Evolutionary conservation across 768 basidiomycete genomes (phyloP).

Genomic region (Amanita rubescens): DNA sequence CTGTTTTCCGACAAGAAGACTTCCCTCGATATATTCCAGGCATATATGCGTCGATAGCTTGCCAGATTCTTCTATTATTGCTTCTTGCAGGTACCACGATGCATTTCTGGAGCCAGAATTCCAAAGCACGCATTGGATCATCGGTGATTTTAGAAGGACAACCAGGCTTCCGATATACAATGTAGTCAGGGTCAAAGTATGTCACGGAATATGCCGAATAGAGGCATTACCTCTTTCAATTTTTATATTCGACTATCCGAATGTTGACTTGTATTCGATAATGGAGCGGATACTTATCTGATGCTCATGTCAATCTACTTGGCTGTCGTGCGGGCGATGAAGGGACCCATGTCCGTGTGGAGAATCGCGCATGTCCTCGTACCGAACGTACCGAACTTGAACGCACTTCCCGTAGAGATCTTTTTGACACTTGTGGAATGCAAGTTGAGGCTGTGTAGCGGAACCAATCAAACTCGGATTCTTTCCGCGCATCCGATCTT

Average conservation of each 20-base stretch:
- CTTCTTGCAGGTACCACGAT: slow-evolving; percentile 33
- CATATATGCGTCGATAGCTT: slow-evolving; percentile 37
- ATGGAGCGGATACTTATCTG: background rate
- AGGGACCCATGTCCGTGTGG: background rate
- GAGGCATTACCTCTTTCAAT: background rate
- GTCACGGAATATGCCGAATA: background rate
- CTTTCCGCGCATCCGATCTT: background rate
- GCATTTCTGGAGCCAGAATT: slow-evolving; percentile 31
- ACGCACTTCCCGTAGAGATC: background rate
- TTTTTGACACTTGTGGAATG: background rate
- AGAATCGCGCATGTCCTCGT: background rate
- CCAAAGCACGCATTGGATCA: slow-evolving; percentile 18
- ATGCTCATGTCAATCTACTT: background rate
- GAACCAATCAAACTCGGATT: background rate
- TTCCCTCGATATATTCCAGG: slow-evolving; percentile 40
- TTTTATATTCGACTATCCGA: too few species aligned
- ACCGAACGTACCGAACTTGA: too few species aligned
- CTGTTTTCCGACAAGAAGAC: slow-evolving; percentile 39
- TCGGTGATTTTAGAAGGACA: slow-evolving; percentile 24
- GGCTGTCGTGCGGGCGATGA: background rate
- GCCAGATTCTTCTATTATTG: slow-evolving; percentile 33
- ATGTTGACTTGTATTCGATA: too few species aligned
- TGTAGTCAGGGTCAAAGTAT: slow-evolving; percentile 15
- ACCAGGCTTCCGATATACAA: slow-evolving; percentile 34
- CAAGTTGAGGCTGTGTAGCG: background rate